Conservation (phyloP, 768 basidiomycete species). For the Phallus indusiatus region DNA sequence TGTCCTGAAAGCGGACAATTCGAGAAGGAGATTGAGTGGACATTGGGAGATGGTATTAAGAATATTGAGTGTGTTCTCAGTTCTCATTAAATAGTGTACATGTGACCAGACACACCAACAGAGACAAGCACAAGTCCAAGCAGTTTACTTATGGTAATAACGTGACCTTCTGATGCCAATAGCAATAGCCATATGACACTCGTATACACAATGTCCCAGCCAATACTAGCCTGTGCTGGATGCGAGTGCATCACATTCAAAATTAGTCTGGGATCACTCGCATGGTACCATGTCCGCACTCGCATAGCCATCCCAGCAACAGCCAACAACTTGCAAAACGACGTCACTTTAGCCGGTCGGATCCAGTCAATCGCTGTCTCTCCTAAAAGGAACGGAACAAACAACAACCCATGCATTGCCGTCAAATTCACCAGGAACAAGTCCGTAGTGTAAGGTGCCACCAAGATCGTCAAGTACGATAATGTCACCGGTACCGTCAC, state of each 20-base stretch:
- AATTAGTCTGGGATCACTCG: slow-evolving; percentile 19
- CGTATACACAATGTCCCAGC: slow-evolving; percentile 58
- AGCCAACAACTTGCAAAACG: slow-evolving; percentile 31
- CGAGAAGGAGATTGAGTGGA: background rate
- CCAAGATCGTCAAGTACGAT: slow-evolving; percentile 35
- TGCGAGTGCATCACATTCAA: slow-evolving; percentile 37
- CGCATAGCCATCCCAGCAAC: slow-evolving; percentile 27
- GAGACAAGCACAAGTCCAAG: too few species aligned
- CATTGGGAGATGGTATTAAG: too few species aligned
- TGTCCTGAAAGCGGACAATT: slow-evolving; percentile 58
- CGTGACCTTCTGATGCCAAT: too few species aligned
- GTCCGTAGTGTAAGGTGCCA: slow-evolving; percentile 33
- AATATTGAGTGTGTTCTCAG: too few species aligned
- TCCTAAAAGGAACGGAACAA: slow-evolving; percentile 39
- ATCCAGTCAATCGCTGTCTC: background rate
- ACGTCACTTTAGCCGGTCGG: slow-evolving; percentile 19
- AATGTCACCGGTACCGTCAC: slow-evolving; percentile 36
- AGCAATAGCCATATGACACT: slow-evolving; percentile 11
- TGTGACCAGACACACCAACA: too few species aligned
- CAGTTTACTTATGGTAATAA: too few species aligned
- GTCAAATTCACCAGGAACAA: slow-evolving; percentile 53
- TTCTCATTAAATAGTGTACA: too few species aligned
- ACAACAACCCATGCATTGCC: slow-evolving; percentile 46
- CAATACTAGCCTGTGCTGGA: slow-evolving; percentile 56
- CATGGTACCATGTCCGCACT: slow-evolving; percentile 23